Conservation (phyloP, 139 green algal species). For the Limnomonas spitsbergensis region DNA sequence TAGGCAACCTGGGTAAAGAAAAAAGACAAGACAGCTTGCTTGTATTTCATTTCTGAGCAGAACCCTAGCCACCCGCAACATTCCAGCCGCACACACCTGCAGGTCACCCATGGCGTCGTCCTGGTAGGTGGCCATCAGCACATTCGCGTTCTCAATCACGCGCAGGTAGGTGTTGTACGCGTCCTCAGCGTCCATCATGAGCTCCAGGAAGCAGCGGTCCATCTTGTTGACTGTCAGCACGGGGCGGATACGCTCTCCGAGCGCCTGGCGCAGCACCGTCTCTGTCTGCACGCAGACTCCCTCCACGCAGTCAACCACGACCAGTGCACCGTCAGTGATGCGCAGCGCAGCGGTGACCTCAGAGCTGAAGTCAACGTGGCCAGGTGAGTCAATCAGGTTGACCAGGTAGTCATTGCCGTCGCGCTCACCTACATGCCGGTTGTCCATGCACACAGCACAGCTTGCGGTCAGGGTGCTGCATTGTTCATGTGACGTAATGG, state of each 20-base stretch:
- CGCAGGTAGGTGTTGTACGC: slow-evolving; percentile 91
- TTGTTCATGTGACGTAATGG: no score
- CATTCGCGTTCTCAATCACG: slow-evolving; percentile 98
- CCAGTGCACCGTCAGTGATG: slow-evolving; percentile 98
- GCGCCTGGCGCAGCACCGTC: slow-evolving; percentile 95
- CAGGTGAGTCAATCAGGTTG: slow-evolving; percentile 99
- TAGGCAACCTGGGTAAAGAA: no score
- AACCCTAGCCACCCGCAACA: no score
- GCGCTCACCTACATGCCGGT: slow-evolving; percentile 60
- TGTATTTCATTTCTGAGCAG: no score
- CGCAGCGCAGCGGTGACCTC: slow-evolving; percentile 98
- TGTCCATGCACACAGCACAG: no score
- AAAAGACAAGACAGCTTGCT: no score
- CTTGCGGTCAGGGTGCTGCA: no score
- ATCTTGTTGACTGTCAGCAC: slow-evolving; percentile 99
- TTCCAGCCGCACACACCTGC: slow-evolving; percentile 69
- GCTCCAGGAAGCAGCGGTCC: slow-evolving; percentile 98
- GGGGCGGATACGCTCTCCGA: slow-evolving; percentile 94
- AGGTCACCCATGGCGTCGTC: slow-evolving; percentile 94
- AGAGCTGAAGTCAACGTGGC: slow-evolving; percentile 99
- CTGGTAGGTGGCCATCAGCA: slow-evolving; percentile 98
- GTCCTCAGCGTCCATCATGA: slow-evolving; percentile 93
- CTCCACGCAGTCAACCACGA: slow-evolving; percentile 99
- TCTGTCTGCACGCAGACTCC: slow-evolving; percentile 99
- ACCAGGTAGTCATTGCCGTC: slow-evolving; percentile 93